Evolutionary conservation across 1,139 yeast genomes (phyloP), one percentile per base, ranked within the genome.

Genomic region (Nadsonia starkeyi-henricii): DNA sequence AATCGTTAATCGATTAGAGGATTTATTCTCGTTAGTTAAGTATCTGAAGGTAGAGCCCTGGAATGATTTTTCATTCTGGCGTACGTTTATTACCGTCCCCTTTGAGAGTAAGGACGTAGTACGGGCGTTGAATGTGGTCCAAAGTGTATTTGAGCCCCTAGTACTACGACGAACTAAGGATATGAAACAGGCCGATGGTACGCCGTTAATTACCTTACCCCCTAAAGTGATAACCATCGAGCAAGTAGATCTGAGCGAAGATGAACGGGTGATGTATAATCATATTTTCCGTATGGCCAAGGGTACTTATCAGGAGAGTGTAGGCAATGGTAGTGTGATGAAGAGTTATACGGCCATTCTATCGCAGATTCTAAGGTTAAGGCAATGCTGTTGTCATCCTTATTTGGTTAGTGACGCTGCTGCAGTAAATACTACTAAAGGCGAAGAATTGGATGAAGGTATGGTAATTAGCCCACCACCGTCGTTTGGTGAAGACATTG

Each of bases 311-410:
- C 81, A 78, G 48, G 80, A 82, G 44, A 63, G 82, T 48, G 66
- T 74, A 41, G 72, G 72, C 2, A 65, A 69, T 7, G 96, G 96
- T 2, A 77, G 82, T 53, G 68, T 85, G n/a, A 64, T 85, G 58
- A 80, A 77, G 53, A 78, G 76, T 51, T 89, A 85, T 61, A 78
- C 93, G 1, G 81, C 85, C 43, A 85, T 91, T 54, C 68, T 91
- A 54, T 82, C 93, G 1, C 94, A 85, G 59, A 82, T 91, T 52
- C 65, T 89, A 53, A 71, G 97, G 50, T 69, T 91, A 44, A 72
- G 97, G 50, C 97, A 91, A 62, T 77, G 84, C 0, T 91, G 97
- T 61, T 86, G 96, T 60, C 96, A 91, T 61, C 75, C 83, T 18
- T 76, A 76, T 49, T 66, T 85, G 50, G 74, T 84, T 2, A 77